Conservation (phyloP, 352 stramenopile genomes). For the Phytophthora sojae region DNA sequence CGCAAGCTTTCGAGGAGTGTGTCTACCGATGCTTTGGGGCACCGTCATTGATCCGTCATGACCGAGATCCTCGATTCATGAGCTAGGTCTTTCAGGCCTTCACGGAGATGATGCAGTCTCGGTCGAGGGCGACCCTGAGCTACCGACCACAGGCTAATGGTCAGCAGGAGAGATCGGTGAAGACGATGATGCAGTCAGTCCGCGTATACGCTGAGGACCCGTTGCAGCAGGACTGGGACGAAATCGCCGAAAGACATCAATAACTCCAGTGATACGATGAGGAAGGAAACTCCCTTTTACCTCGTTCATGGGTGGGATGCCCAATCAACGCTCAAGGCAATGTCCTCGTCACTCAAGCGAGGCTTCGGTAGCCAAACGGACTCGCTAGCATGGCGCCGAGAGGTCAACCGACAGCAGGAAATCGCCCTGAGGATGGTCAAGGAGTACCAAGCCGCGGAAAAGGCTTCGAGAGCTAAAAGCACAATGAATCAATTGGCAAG, state of each 20-base stretch:
- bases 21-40: not conserved
- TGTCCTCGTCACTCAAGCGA: not conserved
- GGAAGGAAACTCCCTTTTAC: slow-evolving; percentile 6
- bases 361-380: too few species aligned
- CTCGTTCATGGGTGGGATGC: slow-evolving; percentile 6
- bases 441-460: too few species aligned
- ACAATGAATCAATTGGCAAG: too few species aligned
- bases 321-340: not conserved
- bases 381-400: too few species aligned
- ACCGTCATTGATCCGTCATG: not conserved
- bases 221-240: not conserved
- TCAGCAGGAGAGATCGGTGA: slow-evolving; percentile 7
- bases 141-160: not conserved
- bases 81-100: not conserved
- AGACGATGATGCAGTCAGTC: slow-evolving; percentile 3
- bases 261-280: not conserved
- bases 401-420: too few species aligned
- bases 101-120: not conserved
- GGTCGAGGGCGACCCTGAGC: not conserved
- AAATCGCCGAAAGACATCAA: slow-evolving; percentile 3
- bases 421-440: too few species aligned
- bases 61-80: slow-evolving; percentile 5
- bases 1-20: not conserved
- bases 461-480: too few species aligned
- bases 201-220: slow-evolving; percentile 1